Conservation (phyloP, 148 eudicot genomes). For the Amaranthus hypochondriacus region DNA sequence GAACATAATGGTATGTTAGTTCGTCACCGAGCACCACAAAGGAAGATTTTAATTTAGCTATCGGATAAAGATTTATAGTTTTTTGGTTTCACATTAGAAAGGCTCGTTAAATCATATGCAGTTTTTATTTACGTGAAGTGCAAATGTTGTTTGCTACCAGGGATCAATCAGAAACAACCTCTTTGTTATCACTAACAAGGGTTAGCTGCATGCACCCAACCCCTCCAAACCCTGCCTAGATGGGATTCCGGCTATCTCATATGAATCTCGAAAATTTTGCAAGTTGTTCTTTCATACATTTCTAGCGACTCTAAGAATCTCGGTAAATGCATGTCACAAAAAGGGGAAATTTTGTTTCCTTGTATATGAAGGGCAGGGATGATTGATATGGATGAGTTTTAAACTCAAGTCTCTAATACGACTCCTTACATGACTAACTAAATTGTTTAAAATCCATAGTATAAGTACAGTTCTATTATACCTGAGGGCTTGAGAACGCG, state of each 20-base stretch:
- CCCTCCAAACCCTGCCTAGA: too few relatives aligned
- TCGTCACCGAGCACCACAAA: too few relatives aligned
- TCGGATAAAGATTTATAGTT: not conserved
- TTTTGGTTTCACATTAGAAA: too few relatives aligned
- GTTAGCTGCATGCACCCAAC: too few relatives aligned
- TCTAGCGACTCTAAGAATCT: not conserved
- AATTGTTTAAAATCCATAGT: not conserved
- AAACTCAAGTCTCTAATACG: not conserved
- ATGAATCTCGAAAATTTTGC: not conserved
- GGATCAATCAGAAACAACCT: too few relatives aligned
- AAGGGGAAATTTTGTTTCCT: not conserved
- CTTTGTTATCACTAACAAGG: too few relatives aligned
- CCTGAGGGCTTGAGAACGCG: constrained; percentile 98
- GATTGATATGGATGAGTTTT: not conserved
- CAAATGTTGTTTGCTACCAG: too few relatives aligned
- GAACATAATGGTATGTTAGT: too few relatives aligned
- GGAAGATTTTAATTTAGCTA: not conserved
- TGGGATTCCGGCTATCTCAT: not conserved
- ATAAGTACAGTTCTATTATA: constrained; percentile 12
- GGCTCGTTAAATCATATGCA: too few relatives aligned
- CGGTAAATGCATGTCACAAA: not conserved
- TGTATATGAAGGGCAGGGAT: not conserved
- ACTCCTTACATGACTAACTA: not conserved
- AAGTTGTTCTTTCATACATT: not conserved
- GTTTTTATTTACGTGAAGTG: too few relatives aligned